These are phyloP conservation scores for Pilobolus umbonatus DNA, from an alignment of 192 early-diverging fungal genomes.

Conservation along the genomic window DNA sequence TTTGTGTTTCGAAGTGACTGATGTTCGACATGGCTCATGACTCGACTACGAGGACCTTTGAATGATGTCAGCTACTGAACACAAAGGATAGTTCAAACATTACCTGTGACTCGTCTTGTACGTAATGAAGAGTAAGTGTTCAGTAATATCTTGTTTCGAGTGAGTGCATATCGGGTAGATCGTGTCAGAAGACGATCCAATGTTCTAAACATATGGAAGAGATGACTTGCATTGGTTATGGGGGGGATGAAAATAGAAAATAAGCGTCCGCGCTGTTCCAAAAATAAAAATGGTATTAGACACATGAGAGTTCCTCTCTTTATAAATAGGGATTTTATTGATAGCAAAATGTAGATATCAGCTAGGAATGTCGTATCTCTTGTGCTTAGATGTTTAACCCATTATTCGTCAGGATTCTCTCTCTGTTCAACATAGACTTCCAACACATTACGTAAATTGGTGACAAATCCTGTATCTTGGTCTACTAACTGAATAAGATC, in stretches of 20 bases:
- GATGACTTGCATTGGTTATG: neutral
- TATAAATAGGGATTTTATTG: no score
- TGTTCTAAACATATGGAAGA: neutral
- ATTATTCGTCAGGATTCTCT: no score
- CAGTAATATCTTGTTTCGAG: neutral
- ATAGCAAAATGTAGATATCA: no score
- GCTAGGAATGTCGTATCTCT: no score
- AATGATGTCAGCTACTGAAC: no score
- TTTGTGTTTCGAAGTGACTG: neutral
- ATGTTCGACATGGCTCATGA: neutral
- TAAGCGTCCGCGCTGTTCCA: neutral
- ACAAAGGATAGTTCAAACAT: neutral
- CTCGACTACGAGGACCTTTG: neutral
- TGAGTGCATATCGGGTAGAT: neutral
- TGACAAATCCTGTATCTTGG: slow-evolving; percentile 57
- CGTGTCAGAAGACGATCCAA: no score
- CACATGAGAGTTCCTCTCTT: neutral
- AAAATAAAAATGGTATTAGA: neutral
- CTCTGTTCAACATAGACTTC: slow-evolving; percentile 32
- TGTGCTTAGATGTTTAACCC: no score
- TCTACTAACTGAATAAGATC: slow-evolving; percentile 55
- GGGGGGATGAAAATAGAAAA: neutral
- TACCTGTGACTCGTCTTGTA: neutral
- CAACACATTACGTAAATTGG: slow-evolving; percentile 46
- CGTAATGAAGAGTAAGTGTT: neutral